A percentile compares a stretch with the other conserved stretches of the same genome.
These are phyloP conservation scores for Schwanniomyces pseudopolymorphus DNA, from an alignment of 805 yeast species.

Conservation along the genomic window DNA sequence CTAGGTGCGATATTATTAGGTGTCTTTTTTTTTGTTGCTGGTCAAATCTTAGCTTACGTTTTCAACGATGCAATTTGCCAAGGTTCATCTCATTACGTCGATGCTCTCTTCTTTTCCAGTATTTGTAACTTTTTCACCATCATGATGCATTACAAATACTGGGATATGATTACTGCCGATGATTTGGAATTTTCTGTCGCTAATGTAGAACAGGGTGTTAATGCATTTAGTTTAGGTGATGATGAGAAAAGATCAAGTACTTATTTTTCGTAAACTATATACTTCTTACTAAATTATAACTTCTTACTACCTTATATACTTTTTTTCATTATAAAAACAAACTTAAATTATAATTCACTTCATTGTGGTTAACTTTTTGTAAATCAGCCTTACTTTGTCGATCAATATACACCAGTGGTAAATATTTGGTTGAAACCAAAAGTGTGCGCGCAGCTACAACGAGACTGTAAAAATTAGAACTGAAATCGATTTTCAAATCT, in stretches of 20 bases:
- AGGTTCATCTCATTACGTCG: slow-evolving; percentile 79
- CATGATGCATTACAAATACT: slow-evolving; percentile 94
- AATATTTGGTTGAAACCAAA: neutral
- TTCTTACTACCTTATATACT: too few species aligned
- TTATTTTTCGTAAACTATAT: slow-evolving; percentile 8
- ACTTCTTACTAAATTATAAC: neutral
- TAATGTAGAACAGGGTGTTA: slow-evolving; percentile 38
- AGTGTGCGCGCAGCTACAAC: neutral
- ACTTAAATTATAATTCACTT: too few species aligned
- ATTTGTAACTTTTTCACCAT: slow-evolving; percentile 75
- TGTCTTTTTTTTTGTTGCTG: slow-evolving; percentile 68
- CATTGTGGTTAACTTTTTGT: too few species aligned
- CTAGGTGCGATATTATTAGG: slow-evolving; percentile 79
- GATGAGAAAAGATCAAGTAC: slow-evolving; percentile 31
- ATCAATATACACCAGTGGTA: neutral
- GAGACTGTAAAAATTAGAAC: neutral
- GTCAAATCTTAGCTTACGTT: slow-evolving; percentile 76
- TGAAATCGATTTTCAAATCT: neutral
- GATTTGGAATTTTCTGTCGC: slow-evolving; percentile 88
- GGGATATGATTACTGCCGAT: slow-evolving; percentile 95
- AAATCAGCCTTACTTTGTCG: too few species aligned
- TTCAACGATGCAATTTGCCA: slow-evolving; percentile 67
- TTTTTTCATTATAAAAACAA: too few species aligned
- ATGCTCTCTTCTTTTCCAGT: slow-evolving; percentile 85
- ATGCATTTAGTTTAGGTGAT: slow-evolving; percentile 25